Evolutionary conservation across 139 green algal species (phyloP), one percentile per base, ranked within the genome.

Genomic region (Closterium sp.): DNA sequence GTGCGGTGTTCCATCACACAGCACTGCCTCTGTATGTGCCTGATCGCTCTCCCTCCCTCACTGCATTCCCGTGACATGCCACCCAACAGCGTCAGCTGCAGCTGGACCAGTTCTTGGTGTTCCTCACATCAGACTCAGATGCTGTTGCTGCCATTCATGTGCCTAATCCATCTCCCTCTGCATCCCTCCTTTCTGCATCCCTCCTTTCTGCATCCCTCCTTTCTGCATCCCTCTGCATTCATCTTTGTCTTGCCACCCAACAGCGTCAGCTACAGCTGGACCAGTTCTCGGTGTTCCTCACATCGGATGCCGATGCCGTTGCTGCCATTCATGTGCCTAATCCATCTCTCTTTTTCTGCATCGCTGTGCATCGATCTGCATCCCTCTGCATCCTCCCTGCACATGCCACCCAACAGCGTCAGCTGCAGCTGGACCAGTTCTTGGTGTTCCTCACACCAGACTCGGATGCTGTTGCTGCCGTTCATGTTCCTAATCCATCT

Each of bases 401-500:
- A 4, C 30, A 29, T 86, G 3, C 17, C 4, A 24, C 11, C 86
- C 24, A 88, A 85, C 90, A 89, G 85, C 30, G 90, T 5, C 85
- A 89, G 31, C 86, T 93, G 42, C 85, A 85, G n/a, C 86, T 93
- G 28, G 90, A 93, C 30, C 3, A 91, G 24, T 32, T 93, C 29
- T 50, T 9, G n/a, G n/a, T n/a, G n/a, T n/a, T n/a, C n/a, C n/a
- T n/a, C n/a, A n/a, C n/a, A n/a, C n/a, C n/a, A n/a, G n/a, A n/a
- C n/a, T n/a, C n/a, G n/a, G n/a, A n/a, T n/a, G n/a, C n/a, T n/a
- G n/a, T n/a, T n/a, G n/a, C n/a, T n/a, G n/a, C n/a, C n/a, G n/a
- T n/a, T n/a, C n/a, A n/a, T n/a, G n/a, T n/a, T n/a, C n/a, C n/a
- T n/a, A n/a, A n/a, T n/a, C n/a, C n/a, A n/a, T n/a, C n/a, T n/a